A percentile compares a stretch with the other conserved stretches of the same genome.
Evolutionary conservation across 495 filamentous ascomycete genomes (phyloP).

Genomic region (Lepidopterella palustris): DNA sequence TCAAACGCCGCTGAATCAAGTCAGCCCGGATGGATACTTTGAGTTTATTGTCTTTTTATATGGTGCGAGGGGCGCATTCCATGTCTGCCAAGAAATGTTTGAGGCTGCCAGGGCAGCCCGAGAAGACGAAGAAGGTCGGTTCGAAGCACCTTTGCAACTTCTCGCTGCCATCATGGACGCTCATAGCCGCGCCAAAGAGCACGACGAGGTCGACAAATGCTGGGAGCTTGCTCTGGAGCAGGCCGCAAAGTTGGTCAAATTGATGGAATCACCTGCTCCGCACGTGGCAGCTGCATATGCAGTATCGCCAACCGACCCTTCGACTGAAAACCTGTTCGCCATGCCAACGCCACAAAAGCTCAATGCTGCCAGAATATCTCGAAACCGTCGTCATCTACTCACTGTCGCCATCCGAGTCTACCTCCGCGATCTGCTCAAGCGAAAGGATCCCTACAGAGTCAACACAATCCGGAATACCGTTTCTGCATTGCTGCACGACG

Average conservation of each 20-base stretch:
- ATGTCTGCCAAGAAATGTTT: slow-evolving; percentile 51
- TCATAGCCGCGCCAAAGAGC: slow-evolving; percentile 49
- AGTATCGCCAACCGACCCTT: slow-evolving; percentile 30
- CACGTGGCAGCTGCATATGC: background rate
- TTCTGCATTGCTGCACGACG: slow-evolving; percentile 46
- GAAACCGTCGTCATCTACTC: slow-evolving; percentile 51
- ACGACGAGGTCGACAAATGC: slow-evolving; percentile 53
- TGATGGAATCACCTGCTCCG: slow-evolving; percentile 4
- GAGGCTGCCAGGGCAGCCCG: slow-evolving; percentile 24
- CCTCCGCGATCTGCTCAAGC: slow-evolving; percentile 49
- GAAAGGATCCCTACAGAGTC: slow-evolving; percentile 45
- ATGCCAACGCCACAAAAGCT: background rate
- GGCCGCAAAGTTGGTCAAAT: slow-evolving; percentile 43
- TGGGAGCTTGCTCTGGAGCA: slow-evolving; percentile 57
- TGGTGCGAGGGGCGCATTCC: slow-evolving; percentile 49
- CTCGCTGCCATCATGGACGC: slow-evolving; percentile 60
- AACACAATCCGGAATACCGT: slow-evolving; percentile 38
- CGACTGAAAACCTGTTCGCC: slow-evolving; percentile 8
- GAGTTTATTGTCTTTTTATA: slow-evolving; percentile 58
- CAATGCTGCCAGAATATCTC: background rate
- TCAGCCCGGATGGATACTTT: slow-evolving; percentile 46
- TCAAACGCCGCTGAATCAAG: slow-evolving; percentile 29
- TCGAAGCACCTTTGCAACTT: slow-evolving; percentile 48
- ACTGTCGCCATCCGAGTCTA: slow-evolving; percentile 52
- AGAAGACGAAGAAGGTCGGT: slow-evolving; percentile 17